These are phyloP conservation scores for Cronartium quercuum DNA, from an alignment of 1,284 basidiomycete genomes.

Conservation along the genomic window DNA sequence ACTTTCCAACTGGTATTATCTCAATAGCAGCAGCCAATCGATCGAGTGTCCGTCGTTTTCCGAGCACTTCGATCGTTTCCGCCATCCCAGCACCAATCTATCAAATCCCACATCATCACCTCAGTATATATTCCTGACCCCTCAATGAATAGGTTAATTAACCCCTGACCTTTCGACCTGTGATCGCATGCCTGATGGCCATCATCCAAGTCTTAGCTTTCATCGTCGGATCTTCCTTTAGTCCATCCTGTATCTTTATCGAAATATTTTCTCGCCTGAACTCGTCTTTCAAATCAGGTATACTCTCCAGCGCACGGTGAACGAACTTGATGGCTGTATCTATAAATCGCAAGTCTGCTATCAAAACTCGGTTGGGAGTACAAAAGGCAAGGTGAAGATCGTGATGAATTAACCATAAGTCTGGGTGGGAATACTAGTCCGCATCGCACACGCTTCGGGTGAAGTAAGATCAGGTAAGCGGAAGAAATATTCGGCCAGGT, in stretches of 20 bases:
- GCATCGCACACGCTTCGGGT: constrained; percentile 58
- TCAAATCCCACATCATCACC: not conserved
- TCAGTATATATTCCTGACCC: not conserved
- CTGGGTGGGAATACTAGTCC: constrained; percentile 52
- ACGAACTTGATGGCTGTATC: not conserved
- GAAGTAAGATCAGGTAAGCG: constrained; percentile 59
- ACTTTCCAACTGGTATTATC: not conserved
- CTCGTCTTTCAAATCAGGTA: constrained; percentile 43
- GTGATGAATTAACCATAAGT: constrained; percentile 51
- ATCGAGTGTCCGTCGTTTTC: constrained; percentile 46
- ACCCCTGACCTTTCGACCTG: constrained; percentile 64
- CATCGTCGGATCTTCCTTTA: constrained; percentile 53
- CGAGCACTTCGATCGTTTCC: constrained; percentile 54
- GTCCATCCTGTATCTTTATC: constrained; percentile 45
- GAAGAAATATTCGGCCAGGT: constrained; percentile 68
- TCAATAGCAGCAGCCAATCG: constrained; percentile 25
- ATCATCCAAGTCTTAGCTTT: constrained; percentile 62
- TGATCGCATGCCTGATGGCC: constrained; percentile 66
- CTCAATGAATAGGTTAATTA: not conserved
- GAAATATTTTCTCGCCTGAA: constrained; percentile 43
- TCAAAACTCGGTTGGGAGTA: not conserved
- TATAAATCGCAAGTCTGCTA: not conserved
- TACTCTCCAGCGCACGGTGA: constrained; percentile 28
- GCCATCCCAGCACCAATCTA: constrained; percentile 56
- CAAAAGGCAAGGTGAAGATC: no score